Evolutionary conservation across 768 basidiomycete species (phyloP), one percentile per base, ranked within the genome.

Genomic region (Phlegmacium glaucopus): DNA sequence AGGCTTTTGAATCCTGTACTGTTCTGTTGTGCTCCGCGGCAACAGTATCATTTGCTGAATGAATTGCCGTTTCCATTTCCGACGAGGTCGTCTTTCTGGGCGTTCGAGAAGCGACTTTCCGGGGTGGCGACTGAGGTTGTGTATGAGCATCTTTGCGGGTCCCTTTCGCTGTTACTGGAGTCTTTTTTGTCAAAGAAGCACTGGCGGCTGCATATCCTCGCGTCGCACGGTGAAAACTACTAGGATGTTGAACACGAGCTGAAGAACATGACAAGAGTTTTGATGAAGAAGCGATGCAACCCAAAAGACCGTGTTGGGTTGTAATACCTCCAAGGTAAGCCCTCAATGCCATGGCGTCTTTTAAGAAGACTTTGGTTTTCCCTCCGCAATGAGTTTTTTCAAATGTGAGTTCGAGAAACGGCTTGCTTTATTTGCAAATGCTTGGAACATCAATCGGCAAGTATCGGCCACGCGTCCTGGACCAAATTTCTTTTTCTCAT

Each of bases 391-490:
- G n/a, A n/a, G n/a, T n/a, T n/a, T n/a, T n/a, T n/a, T n/a, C n/a
- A n/a, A n/a, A n/a, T n/a, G n/a, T n/a, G n/a, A n/a, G 47, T 51
- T 50, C 49, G 38, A 32, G 34, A 41, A 46, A 47, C 41, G 9
- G 42, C 26, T 34, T 28, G 27, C 8, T 39, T 45, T 61, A 47
- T 50, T 53, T 61, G 51, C 44, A 26, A 10, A 13, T 60, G 47
- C 60, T 63, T 62, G 46, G 29, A 46, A 5, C 22, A 22, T 22
- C 22, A 22, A 50, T 62, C 61, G 58, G 62, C 62, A 55, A 39
- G 50, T 53, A 45, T 54, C 63, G 61, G 62, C 62, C 60, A 62
- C 62, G 63, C 59, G 59, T 59, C 32, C 53, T 56, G 55, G 58
- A 55, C 52, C 47, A 58, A 61, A 50, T 42, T 61, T 56, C 57